These are phyloP conservation scores for Pneumocystis canis DNA, from an alignment of 1,139 yeast genomes.

Conservation along the genomic window DNA sequence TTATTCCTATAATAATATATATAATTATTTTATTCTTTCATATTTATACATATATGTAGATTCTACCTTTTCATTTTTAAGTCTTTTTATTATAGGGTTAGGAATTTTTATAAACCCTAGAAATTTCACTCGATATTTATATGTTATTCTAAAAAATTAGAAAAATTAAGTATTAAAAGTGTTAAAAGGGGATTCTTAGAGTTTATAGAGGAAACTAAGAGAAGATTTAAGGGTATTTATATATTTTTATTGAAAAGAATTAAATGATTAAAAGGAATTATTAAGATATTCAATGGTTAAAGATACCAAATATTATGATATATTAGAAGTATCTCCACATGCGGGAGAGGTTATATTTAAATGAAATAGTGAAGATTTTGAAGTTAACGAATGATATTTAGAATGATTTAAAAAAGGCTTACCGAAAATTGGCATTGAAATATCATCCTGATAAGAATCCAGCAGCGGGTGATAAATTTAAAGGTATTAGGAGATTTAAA, in stretches of 20 bases:
- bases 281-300: not conserved
- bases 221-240: not conserved
- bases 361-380: constrained; percentile 49
- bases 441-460: constrained; percentile 92
- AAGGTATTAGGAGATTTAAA: constrained; percentile 33
- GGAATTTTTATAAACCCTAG: not conserved
- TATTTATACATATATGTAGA: not conserved
- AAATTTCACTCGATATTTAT: not conserved
- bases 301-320: constrained; percentile 1
- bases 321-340: not conserved
- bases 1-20: too few species aligned
- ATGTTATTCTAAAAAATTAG: not conserved
- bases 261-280: not conserved
- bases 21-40: not conserved
- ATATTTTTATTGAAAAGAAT: not conserved
- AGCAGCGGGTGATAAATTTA: constrained; percentile 88
- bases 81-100: not conserved
- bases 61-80: not conserved
- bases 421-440: constrained; percentile 55
- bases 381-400: constrained; percentile 70
- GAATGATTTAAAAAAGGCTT: constrained; percentile 81
- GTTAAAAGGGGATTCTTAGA: not conserved
- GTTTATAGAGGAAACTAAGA: not conserved
- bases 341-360: not conserved
- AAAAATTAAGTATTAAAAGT: not conserved